These are phyloP conservation scores for Phytophthora litchii DNA, from an alignment of 352 stramenopile species.

Conservation along the genomic window DNA sequence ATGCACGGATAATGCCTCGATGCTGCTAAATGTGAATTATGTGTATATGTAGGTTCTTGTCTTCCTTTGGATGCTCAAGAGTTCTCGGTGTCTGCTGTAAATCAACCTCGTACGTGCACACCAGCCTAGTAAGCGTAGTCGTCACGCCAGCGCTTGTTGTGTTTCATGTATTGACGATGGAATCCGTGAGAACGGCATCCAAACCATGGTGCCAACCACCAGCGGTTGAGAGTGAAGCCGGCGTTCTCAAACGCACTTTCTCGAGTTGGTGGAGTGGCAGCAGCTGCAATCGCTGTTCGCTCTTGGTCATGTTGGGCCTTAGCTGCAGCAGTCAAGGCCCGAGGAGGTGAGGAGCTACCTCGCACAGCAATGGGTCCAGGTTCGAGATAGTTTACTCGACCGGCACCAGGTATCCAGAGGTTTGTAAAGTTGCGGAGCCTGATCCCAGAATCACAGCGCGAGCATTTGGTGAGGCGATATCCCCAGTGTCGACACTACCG, in stretches of 20 bases:
- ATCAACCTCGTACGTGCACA: not conserved
- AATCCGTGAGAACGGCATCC: not conserved
- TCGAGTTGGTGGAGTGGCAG: conserved; percentile 13
- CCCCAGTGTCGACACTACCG: conserved; percentile 23
- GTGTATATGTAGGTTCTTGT: conserved; percentile 37
- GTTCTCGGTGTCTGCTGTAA: not conserved
- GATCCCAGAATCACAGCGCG: conserved; percentile 24
- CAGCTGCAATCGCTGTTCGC: conserved; percentile 2
- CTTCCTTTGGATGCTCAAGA: conserved; percentile 3
- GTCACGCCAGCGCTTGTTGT: conserved; percentile 16
- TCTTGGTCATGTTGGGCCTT: conserved; percentile 14
- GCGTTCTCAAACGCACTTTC: conserved; percentile 22
- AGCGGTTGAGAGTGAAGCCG: conserved; percentile 4
- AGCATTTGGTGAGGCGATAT: conserved; percentile 17
- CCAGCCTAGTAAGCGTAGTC: conserved; percentile 12
- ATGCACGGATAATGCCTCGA: conserved; percentile 19
- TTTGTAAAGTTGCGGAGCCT: conserved; percentile 14
- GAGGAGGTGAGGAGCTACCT: conserved; percentile 16
- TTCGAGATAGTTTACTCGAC: conserved; percentile 26
- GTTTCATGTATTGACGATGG: conserved; percentile 6
- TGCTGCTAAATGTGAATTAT: conserved; percentile 38
- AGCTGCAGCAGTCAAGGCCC: conserved; percentile 11
- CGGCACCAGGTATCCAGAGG: conserved; percentile 16
- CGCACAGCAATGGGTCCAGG: conserved; percentile 14
- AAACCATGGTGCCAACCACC: conserved; percentile 22